These are phyloP conservation scores for Tetracladium maxilliforme DNA, from an alignment of 2,329 filamentous ascomycete species.

Conservation along the genomic window DNA sequence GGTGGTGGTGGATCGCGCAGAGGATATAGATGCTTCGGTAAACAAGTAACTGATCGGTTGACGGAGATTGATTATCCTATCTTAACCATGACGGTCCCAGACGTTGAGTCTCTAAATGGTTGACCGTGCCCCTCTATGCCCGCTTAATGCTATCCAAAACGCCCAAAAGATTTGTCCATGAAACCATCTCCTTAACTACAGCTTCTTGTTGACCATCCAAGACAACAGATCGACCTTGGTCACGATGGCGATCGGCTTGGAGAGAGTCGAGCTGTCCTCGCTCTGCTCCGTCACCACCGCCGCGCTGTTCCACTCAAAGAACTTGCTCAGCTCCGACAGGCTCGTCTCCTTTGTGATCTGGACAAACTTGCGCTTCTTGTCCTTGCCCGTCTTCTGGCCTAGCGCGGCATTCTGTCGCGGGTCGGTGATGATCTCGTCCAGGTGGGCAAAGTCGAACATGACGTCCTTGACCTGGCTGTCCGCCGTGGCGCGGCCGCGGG, in stretches of 20 bases:
- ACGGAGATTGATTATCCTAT: no score
- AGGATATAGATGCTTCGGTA: constrained; percentile 41
- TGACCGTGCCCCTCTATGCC: no score
- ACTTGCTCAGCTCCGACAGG: constrained; percentile 69
- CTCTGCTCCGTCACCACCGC: constrained; percentile 78
- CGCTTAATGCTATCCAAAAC: constrained; percentile 1
- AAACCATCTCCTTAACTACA: constrained; percentile 11
- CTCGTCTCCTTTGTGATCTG: constrained; percentile 89
- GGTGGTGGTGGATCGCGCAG: constrained; percentile 83
- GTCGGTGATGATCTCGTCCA: constrained; percentile 86
- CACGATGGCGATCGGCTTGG: constrained; percentile 76
- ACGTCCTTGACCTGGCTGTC: constrained; percentile 66
- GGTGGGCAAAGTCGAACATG: constrained; percentile 90
- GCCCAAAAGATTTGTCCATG: constrained; percentile 14
- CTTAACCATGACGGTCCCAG: no score
- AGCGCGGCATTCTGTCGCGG: constrained; percentile 44
- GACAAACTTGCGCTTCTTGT: constrained; percentile 59
- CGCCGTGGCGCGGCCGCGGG: constrained; percentile 62
- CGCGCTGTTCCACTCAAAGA: constrained; percentile 97
- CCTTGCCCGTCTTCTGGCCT: constrained; percentile 18
- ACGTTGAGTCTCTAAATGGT: no score
- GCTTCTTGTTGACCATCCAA: constrained; percentile 65
- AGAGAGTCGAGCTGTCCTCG: constrained; percentile 28
- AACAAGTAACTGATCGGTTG: no score
- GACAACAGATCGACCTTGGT: constrained; percentile 93